Evolutionary conservation across 257 asterid species (phyloP), one percentile per base, ranked within the genome.

Genomic region (Jacaranda mimosifolia): DNA sequence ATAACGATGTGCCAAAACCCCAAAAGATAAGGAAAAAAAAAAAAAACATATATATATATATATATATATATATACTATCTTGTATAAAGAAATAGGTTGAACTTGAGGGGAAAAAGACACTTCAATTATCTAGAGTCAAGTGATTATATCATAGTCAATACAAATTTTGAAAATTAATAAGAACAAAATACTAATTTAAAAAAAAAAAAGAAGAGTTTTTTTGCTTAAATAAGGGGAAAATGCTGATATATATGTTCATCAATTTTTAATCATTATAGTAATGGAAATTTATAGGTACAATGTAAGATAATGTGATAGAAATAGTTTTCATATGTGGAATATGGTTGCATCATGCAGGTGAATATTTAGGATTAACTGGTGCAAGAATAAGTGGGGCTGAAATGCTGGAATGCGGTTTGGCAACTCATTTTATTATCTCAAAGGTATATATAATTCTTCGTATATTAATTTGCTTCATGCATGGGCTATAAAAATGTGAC

Each of bases 331-430:
- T 6, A 56, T 56, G 17, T n/a, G 18, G 62, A 56, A 17, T 17
- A n/a, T 18, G 62, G 62, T 21, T 53, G 15, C 4, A 53, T n/a
- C 15, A 35, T 11, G 14, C 68, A 72, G 77, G 77, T 72, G 77
- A 72, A 43, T 72, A 72, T 14, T 58, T 72, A 43, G 58, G 68
- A 6, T 17, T 72, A 5, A 72, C 77, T 13, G 77, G 69, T 13
- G 69, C 77, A 21, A 58, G 46, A 42, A 58, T 72, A 18, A 57
- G 35, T 21, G 77, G 77, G 46, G 12, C 12, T 13, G 77, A 72
- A 72, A 72, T 72, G 68, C 11, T 72, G 12, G 59, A 49, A 58
- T 72, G 77, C 42, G 69, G 69, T 42, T 26, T 72, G 59, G 77
- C 77, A 12, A 72, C 77, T 40, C 68, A 72, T 72, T 72, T 72